phyloP scores from a whole-genome alignment of 1,284 basidiomycete species.

The Leccinum proliferum region DNA sequence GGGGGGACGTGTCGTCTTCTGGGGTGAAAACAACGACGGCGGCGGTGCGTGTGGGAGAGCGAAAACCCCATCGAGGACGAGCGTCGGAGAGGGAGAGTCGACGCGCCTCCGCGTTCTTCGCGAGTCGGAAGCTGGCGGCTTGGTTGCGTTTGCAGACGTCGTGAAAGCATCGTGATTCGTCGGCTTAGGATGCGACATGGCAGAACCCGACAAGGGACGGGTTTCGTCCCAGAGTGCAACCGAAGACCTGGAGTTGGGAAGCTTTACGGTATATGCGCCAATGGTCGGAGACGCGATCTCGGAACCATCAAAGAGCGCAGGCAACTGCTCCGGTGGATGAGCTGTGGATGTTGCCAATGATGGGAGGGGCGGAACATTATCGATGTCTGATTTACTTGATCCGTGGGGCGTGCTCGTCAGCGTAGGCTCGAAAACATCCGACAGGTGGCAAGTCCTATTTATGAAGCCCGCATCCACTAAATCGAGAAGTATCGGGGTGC shows the following conservation, averaged over 20 bases:
- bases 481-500: neutral
- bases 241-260: slow-evolving; percentile 7
- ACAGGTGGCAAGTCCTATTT: neutral
- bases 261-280: slow-evolving; percentile 14
- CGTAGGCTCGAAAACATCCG: slow-evolving; percentile 13
- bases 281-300: slow-evolving; percentile 2
- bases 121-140: neutral
- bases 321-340: neutral
- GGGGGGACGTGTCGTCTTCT: neutral
- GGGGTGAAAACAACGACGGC: neutral
- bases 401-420: slow-evolving; percentile 16
- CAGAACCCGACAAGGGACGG: neutral
- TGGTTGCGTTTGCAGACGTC: neutral
- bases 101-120: neutral
- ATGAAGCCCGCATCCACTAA: neutral
- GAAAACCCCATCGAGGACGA: slow-evolving; percentile 21
- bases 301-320: neutral
- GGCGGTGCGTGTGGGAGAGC: slow-evolving; percentile 8
- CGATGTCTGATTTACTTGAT: neutral
- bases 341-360: neutral
- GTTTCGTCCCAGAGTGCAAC: neutral
- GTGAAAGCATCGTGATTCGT: neutral
- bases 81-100: slow-evolving; percentile 10
- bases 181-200: neutral
- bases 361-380: neutral